Base-by-base conservation (phyloP, 345 rosid genomes). In the Brassica cretica region DNA sequence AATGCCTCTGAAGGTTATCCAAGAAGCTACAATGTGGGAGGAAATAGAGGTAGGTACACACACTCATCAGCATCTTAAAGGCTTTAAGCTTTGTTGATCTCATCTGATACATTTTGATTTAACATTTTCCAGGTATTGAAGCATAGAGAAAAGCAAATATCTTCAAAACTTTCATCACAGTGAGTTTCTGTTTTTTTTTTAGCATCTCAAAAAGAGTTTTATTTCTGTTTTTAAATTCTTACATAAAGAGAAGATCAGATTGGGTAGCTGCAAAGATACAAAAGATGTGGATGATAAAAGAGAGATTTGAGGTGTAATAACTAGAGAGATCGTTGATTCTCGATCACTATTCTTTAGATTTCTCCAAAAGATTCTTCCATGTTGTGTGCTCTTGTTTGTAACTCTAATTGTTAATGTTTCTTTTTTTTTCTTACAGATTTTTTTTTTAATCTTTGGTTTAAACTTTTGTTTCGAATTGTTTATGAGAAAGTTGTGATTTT, bases 1-100 rank as follows among this genome's bases (percentile, higher is more conserved):
- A 85, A 84, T 78, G 85, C 75, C 83, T 80, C 96, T 2, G 96
- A 87, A 78, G 89, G 83, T 80, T 94, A 84, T 75, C 77, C 77
- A 63, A 93, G 97, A 76, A 89, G 83, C 78, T 90, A 91, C 84
- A 85, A 71, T 82, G 60, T 53, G 0, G 60, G 60, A 53, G 60
- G 60, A 2, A 53, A 53, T 53, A 53, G 60, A 53, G 16, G n/a
- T 15, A 14, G 16, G 55, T 16, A 16, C 24, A 53, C 10, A 14
- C 59, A 53, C 21, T 6, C 24, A 56, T 49, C 7, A 49, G 55
- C 56, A 39, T 39, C 56, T 46, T 14, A 14, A 46, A 1, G 6
- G 15, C 8, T 5, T 49, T n/a, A 4, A 41, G 18, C 8, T n/a
- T 1, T n/a, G 56, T 49, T 49, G 6, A 49, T 49, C 18, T 49